A percentile compares a stretch with the other conserved stretches of the same genome.
Evolutionary conservation across 257 asterid genomes (phyloP).

Genomic region (Ligustrum vulgare): DNA sequence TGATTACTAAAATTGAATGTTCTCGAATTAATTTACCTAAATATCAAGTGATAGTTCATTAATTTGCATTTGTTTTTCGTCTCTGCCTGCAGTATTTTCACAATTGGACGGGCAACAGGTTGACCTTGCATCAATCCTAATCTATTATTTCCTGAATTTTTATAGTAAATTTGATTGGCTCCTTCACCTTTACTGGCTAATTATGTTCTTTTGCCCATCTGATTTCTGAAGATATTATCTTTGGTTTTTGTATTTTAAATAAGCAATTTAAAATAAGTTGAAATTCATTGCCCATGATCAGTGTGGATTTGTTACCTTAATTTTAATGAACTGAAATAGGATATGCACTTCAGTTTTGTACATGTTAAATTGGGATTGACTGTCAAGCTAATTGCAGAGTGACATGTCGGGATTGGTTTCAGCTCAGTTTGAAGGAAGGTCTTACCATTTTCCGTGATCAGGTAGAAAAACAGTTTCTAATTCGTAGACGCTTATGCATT

Average conservation of each 20-base stretch:
- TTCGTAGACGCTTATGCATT: not conserved
- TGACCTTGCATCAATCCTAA: slow-evolving; percentile 12
- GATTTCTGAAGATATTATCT: not conserved
- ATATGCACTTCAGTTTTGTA: not conserved
- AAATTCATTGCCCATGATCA: slow-evolving; percentile 27
- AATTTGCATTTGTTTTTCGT: slow-evolving; percentile 18
- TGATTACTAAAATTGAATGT: not conserved
- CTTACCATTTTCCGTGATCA: slow-evolving; percentile 98
- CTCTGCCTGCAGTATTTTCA: slow-evolving; percentile 84
- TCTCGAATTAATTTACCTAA: not conserved
- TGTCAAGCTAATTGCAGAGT: slow-evolving; percentile 58
- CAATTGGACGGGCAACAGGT: slow-evolving; percentile 99
- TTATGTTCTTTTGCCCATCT: too few relatives aligned
- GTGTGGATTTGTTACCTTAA: slow-evolving; percentile 10
- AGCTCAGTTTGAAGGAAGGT: slow-evolving; percentile 98
- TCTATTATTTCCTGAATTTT: slow-evolving; percentile 60
- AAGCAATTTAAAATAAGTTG: not conserved
- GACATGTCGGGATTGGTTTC: slow-evolving; percentile 99
- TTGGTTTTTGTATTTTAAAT: not conserved
- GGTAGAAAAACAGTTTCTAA: slow-evolving; percentile 39
- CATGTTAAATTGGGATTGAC: slow-evolving; percentile 23
- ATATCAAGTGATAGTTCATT: not conserved
- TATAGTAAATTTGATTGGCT: slow-evolving; percentile 54
- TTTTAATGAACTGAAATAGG: slow-evolving; percentile 2
- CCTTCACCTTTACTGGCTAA: not conserved